Evolutionary conservation across 768 basidiomycete species (phyloP).

Genomic region (Agrocybe pediades): DNA sequence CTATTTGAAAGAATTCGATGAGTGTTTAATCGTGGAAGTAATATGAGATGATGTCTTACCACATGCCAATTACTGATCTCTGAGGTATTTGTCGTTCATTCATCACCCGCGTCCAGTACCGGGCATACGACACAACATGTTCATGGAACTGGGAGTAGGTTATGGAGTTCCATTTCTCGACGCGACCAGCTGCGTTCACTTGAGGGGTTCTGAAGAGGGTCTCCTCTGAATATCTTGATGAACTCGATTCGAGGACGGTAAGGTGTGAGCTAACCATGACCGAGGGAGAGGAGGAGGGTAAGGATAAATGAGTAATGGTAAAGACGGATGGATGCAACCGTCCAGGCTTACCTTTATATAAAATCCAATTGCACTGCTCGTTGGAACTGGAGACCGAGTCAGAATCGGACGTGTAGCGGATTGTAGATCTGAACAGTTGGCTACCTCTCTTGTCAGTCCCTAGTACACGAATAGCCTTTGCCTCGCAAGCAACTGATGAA

Average conservation of each 20-base stretch:
- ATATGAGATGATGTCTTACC: conserved; percentile 43
- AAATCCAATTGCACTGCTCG: conserved; percentile 18
- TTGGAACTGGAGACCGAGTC: conserved; percentile 33
- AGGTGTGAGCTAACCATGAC: conserved; percentile 57
- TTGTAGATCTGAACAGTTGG: conserved; percentile 31
- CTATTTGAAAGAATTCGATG: conserved; percentile 40
- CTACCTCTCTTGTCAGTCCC: conserved; percentile 31
- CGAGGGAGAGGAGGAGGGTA: conserved; percentile 17
- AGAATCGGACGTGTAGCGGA: conserved; percentile 28
- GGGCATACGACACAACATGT: conserved; percentile 68
- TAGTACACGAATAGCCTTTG: conserved; percentile 34
- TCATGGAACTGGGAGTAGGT: conserved; percentile 63
- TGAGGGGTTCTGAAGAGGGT: conserved; percentile 65
- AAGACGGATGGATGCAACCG: conserved; percentile 12
- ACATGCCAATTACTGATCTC: conserved; percentile 69
- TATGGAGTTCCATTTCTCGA: conserved; percentile 59
- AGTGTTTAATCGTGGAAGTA: conserved; percentile 14
- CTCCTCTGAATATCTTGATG: conserved; percentile 46
- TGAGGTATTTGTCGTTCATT: conserved; percentile 44
- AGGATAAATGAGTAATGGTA: conserved; percentile 14
- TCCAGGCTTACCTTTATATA: conserved; percentile 21
- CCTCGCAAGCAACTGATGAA: conserved; percentile 30
- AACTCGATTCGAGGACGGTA: conserved; percentile 59
- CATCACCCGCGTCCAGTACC: conserved; percentile 61
- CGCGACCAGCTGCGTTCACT: conserved; percentile 40